Conservation (phyloP, 768 basidiomycete genomes). For the Podaxis carcinomalis region DNA sequence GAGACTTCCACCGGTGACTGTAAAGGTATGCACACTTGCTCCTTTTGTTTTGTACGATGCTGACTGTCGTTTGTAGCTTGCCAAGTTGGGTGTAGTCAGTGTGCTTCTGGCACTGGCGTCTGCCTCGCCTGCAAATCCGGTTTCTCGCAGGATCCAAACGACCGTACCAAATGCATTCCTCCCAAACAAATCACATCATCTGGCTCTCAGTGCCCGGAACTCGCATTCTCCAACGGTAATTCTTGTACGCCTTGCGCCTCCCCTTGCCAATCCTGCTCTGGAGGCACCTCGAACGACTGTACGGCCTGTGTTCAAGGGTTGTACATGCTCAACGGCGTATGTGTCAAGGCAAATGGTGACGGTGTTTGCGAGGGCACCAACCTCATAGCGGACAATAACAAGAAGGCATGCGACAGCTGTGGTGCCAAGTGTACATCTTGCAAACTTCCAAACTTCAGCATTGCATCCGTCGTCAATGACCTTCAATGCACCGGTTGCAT, state of each 20-base stretch:
- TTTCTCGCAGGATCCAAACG: conserved; percentile 59
- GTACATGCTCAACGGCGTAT: conserved; percentile 59
- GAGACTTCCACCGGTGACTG: conserved; percentile 67
- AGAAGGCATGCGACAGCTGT: conserved; percentile 77
- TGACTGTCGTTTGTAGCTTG: conserved; percentile 52
- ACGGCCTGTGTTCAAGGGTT: conserved; percentile 58
- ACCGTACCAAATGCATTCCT: conserved; percentile 62
- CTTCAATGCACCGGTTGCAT: conserved; percentile 76
- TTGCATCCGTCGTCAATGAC: conserved; percentile 57
- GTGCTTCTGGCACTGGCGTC: conserved; percentile 57
- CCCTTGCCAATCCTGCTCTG: conserved; percentile 66
- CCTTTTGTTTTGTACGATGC: conserved; percentile 28
- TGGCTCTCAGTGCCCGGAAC: conserved; percentile 59
- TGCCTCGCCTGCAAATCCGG: conserved; percentile 70
- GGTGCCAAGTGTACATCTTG: conserved; percentile 76
- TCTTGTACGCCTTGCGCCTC: conserved; percentile 57
- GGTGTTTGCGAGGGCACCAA: conserved; percentile 70
- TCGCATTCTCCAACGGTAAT: conserved; percentile 52
- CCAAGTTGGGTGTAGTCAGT: conserved; percentile 67
- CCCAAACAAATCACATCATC: conserved; percentile 43
- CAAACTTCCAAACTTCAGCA: conserved; percentile 63
- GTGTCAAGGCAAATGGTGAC: conserved; percentile 57
- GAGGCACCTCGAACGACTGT: conserved; percentile 61
- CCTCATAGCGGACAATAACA: conserved; percentile 73
- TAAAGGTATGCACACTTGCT: conserved; percentile 43